Base-by-base conservation (phyloP, 257 asterid species). In the Nicotiana knightiana region DNA sequence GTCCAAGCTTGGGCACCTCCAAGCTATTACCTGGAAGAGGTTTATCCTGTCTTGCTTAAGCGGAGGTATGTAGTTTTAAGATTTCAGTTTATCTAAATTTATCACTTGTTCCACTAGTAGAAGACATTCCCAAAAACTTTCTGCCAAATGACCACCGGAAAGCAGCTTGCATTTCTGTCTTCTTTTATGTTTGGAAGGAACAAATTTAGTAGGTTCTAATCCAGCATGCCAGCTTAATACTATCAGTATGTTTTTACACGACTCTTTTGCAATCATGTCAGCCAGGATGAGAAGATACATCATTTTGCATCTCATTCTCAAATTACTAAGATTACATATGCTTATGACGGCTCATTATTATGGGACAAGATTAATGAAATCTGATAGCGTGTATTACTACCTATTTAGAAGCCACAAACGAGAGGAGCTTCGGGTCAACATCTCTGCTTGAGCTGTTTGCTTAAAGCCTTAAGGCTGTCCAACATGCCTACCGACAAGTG, bases 1-100 rank as follows among this genome's bases (percentile, higher is more conserved):
- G 90, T 93, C 81, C 91, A 87, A 63, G 96, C 98, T 81, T 94
- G 98, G 98, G 90, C 97, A 35, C 82, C 98, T 9, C 86, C 90
- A 85, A 89, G 88, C 76, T 93, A 85, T 85, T 94, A 94, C 88
- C 39, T 88, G 84, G 96, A 93, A 48, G 96, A 84, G 82, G 92
- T 94, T 83, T 88, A 90, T 84, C 97, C 97, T 6, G 87, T 89
- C 86, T 85, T 93, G 89, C 91, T 82, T 79, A 92, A 92, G 81
- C 86, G 91, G 83, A 86, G 93, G 98, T 92, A 70, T 28, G 82
- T 71, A 28, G 51, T 54, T 28, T 43, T 46, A 24, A 17, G 76
- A 30, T 37, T 37, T 37, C 32, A 33, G 30, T 67, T 11, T 67
- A 67, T 33, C 75, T 66, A 17, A 43, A 37, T 18, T 67, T 33